Evolutionary conservation across 176 grass and related monocot species (phyloP).

Genomic region (Thinopyrum elongatum): DNA sequence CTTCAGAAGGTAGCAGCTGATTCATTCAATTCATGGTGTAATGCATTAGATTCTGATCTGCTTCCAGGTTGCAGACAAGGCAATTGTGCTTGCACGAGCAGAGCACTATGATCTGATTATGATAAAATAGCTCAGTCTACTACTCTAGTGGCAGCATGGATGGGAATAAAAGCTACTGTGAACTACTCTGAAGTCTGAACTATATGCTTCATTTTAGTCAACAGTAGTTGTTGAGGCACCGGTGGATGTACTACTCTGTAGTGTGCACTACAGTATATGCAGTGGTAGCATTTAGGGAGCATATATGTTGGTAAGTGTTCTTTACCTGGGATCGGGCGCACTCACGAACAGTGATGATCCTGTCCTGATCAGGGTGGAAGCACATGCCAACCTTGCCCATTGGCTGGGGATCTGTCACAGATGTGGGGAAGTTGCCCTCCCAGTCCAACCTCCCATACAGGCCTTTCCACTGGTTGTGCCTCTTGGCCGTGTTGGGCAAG

Average conservation of each 20-base stretch:
- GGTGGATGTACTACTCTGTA: no score
- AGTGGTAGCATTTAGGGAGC: no score
- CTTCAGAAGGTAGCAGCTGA: neutral
- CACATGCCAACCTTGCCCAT: conserved; percentile 98
- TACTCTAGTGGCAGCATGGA: neutral
- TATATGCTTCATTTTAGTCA: neutral
- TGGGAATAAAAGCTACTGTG: no score
- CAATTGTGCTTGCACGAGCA: neutral
- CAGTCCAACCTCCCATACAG: conserved; percentile 71
- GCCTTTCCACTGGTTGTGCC: conserved; percentile 88
- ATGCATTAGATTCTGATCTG: neutral
- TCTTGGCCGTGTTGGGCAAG: conserved; percentile 77
- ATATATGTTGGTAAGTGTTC: neutral
- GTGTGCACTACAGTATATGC: no score
- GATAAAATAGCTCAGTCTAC: neutral
- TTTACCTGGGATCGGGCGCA: conserved; percentile 80
- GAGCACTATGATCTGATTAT: neutral
- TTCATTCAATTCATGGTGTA: neutral
- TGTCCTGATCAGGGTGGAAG: conserved; percentile 86
- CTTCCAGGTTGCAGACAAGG: no score
- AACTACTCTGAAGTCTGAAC: no score
- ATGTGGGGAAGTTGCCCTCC: conserved; percentile 89
- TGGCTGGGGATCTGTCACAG: conserved; percentile 94
- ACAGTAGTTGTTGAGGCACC: neutral
- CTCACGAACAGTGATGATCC: conserved; percentile 80